A percentile compares a stretch with the other conserved stretches of the same genome.
These are phyloP conservation scores for Gnomoniopsis sp. DNA, from an alignment of 2,329 filamentous ascomycete species.

Conservation along the genomic window DNA sequence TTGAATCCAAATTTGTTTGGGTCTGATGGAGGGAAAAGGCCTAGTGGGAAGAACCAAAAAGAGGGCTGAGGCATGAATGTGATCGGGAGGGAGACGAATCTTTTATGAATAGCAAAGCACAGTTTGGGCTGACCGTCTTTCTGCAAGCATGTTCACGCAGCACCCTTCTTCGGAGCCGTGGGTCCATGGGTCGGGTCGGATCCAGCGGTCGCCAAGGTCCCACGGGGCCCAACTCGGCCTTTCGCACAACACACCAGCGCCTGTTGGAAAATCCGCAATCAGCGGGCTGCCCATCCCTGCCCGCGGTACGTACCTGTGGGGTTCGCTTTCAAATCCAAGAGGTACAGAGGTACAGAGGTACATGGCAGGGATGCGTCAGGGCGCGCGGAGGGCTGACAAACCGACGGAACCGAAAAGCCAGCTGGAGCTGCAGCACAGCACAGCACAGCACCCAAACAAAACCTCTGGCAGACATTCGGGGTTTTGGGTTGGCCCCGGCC, in stretches of 20 bases:
- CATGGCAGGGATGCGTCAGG: conserved; percentile 5
- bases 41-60: background rate
- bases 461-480: conserved; percentile 8
- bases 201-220: conserved; percentile 3
- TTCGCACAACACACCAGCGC: background rate
- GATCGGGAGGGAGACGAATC: conserved; percentile 14
- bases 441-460: background rate
- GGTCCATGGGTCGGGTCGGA: conserved; percentile 1
- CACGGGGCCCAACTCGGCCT: conserved; percentile 18
- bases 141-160: conserved; percentile 3
- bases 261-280: conserved; percentile 17
- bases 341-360: background rate
- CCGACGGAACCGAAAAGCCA: conserved; percentile 3
- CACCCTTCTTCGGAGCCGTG: conserved; percentile 14
- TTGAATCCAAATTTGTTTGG: background rate
- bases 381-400: conserved; percentile 14
- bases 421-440: background rate
- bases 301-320: background rate
- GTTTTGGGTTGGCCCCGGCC: conserved; percentile 19
- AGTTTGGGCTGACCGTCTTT: conserved; percentile 14
- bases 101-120: conserved; percentile 17
- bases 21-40: background rate
- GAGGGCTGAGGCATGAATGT: background rate
- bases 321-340: background rate
- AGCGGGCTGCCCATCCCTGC: conserved; percentile 7